Evolutionary conservation across 2,329 filamentous ascomycete genomes (phyloP), one percentile per base, ranked within the genome.

Genomic region (Talaromyces marneffei): DNA sequence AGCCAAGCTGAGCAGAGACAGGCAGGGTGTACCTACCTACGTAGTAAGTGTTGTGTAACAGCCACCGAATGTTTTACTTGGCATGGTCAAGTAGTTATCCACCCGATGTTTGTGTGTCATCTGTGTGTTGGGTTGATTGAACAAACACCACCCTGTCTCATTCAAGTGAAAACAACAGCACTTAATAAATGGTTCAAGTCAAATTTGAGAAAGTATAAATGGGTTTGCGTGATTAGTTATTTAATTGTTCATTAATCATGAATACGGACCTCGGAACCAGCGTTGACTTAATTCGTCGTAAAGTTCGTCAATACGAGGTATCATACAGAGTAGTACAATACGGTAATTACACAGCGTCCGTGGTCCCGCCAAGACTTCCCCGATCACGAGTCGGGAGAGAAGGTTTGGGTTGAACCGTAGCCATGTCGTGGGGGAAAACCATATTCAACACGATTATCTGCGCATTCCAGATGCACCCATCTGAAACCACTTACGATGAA

Each of bases 1-100:
- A n/a, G n/a, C n/a, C n/a, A 44, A 42, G 53, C 40, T 48, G 55
- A 57, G 40, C 29, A 33, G 40, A 57, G 40, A 57, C 55, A 57
- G 25, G 33, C 2, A 14, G 54, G 44, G 33, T 33, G 54, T 42
- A 20, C 39, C 40, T 35, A n/a, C n/a, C n/a, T n/a, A n/a, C n/a
- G n/a, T n/a, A n/a, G n/a, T n/a, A 18, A n/a, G 55, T 18, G 18
- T 46, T 37, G 35, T 55, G 52, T 55, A 55, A 55, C 52, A 27
- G 52, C 20, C n/a, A 9, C 20, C 14, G 23, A 25, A 48, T 40
- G 52, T 55, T 55, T 55, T 54, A 54, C 52, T 54, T 55, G 48
- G 20, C 25, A 27, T 50, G n/a, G 48, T 33, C 35, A 23, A 27
- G 44, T 48, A n/a, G n/a, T n/a, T n/a, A n/a, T 48, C 44, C 44